Evolutionary conservation across 148 eudicot genomes (phyloP).

Genomic region (Rhododendron kiyosumense): DNA sequence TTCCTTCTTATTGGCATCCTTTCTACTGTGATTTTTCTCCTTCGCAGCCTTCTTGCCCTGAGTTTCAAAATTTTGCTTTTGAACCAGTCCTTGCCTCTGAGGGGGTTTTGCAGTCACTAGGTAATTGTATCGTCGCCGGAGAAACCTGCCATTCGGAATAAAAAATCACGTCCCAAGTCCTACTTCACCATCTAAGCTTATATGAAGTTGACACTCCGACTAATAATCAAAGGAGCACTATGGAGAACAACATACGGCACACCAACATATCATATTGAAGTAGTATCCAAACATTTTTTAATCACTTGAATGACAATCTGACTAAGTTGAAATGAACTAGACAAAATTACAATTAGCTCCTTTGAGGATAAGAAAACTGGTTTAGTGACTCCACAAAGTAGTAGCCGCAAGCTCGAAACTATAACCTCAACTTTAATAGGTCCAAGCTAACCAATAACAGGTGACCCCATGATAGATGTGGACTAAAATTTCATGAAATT

Average conservation of each 20-base stretch:
- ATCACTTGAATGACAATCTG: not conserved
- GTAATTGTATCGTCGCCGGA: constrained; percentile 28
- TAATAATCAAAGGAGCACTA: not conserved
- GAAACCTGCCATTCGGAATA: constrained; percentile 27
- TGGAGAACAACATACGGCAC: not conserved
- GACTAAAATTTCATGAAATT: not conserved
- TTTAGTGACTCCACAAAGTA: not conserved
- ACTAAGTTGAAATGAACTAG: not conserved
- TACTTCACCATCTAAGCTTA: not conserved
- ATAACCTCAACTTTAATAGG: not conserved
- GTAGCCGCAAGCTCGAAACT: not conserved
- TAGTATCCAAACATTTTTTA: not conserved
- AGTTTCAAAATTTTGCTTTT: constrained; percentile 6
- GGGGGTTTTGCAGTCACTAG: constrained; percentile 14
- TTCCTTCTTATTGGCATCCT: constrained; percentile 22
- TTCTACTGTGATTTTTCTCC: constrained; percentile 5
- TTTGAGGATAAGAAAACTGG: not conserved
- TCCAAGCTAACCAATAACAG: not conserved
- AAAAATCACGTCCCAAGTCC: not conserved
- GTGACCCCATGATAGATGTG: not conserved
- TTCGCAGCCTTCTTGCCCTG: constrained; percentile 10
- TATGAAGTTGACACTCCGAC: not conserved
- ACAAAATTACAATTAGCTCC: not conserved
- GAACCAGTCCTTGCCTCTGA: constrained; percentile 15
- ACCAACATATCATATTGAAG: not conserved